These are phyloP conservation scores for Colletotrichum horii DNA, from an alignment of 2,329 filamentous ascomycete genomes.

Conservation along the genomic window DNA sequence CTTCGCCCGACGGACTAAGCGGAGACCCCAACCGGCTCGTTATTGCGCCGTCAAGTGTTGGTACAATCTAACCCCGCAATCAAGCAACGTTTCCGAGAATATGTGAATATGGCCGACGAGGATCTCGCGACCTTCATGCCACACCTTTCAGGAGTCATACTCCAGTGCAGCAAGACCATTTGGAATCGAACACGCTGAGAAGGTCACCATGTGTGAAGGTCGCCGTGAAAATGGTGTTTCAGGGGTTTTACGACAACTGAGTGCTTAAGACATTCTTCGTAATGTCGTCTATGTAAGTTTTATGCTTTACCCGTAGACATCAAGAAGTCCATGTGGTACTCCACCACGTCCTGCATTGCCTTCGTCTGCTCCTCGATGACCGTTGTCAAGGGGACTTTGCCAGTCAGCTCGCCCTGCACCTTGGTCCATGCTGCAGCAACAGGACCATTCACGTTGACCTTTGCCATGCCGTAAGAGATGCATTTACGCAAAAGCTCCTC, in stretches of 20 bases:
- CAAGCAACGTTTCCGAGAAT: background rate
- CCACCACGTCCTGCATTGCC: conserved; percentile 53
- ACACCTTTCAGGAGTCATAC: background rate
- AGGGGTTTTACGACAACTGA: background rate
- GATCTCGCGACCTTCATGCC: too few relatives aligned
- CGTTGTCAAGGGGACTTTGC: conserved; percentile 49
- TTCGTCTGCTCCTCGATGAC: conserved; percentile 53
- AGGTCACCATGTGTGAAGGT: background rate
- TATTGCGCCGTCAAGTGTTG: background rate
- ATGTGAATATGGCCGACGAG: background rate
- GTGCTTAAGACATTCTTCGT: background rate
- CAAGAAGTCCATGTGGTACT: conserved; percentile 45
- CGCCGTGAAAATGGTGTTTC: background rate
- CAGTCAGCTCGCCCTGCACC: conserved; percentile 48
- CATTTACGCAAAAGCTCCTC: conserved; percentile 27
- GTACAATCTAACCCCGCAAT: background rate
- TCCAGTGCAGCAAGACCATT: background rate
- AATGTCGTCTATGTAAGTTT: background rate
- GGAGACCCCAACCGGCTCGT: background rate
- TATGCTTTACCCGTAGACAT: background rate
- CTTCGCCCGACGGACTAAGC: background rate
- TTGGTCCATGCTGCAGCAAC: conserved; percentile 56
- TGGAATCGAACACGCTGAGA: background rate
- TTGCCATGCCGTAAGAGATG: conserved; percentile 50
- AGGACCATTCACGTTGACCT: conserved; percentile 54